Evolutionary conservation across 2,329 filamentous ascomycete species (phyloP).

Genomic region (Trichoderma guizhouense): DNA sequence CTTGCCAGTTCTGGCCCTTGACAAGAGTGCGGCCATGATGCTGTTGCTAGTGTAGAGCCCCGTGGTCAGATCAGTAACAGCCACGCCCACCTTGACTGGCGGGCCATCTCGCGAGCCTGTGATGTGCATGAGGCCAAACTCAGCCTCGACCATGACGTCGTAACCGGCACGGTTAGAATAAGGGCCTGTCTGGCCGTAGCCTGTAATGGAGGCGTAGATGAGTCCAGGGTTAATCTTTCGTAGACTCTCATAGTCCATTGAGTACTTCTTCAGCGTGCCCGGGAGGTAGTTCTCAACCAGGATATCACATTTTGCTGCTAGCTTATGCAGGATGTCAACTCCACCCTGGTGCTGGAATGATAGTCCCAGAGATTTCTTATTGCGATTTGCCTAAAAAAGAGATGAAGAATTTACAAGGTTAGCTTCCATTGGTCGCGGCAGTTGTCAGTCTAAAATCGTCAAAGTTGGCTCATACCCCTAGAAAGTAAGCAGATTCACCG

Average conservation of each 20-base stretch:
- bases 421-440: background rate
- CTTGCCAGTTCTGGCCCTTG: slow-evolving; percentile 66
- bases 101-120: slow-evolving; percentile 84
- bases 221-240: slow-evolving; percentile 77
- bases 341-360: slow-evolving; percentile 86
- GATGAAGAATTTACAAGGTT: background rate
- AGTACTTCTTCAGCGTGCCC: slow-evolving; percentile 83
- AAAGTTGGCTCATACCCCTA: slow-evolving; percentile 57
- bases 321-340: slow-evolving; percentile 79
- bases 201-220: slow-evolving; percentile 94
- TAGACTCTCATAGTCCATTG: slow-evolving; percentile 81
- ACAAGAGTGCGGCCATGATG: slow-evolving; percentile 89
- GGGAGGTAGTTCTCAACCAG: slow-evolving; percentile 97
- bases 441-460: background rate
- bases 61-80: slow-evolving; percentile 93
- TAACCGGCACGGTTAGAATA: slow-evolving; percentile 87
- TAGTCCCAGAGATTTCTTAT: slow-evolving; percentile 90
- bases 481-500: slow-evolving; percentile 92
- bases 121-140: slow-evolving; percentile 98
- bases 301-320: slow-evolving; percentile 83
- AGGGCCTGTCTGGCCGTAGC: slow-evolving; percentile 93
- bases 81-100: slow-evolving; percentile 95
- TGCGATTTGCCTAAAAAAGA: slow-evolving; percentile 74
- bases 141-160: slow-evolving; percentile 99
- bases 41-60: slow-evolving; percentile 93